phyloP scores from a whole-genome alignment of 106 monocot genomes.

The Dendrobium huoshanense region DNA sequence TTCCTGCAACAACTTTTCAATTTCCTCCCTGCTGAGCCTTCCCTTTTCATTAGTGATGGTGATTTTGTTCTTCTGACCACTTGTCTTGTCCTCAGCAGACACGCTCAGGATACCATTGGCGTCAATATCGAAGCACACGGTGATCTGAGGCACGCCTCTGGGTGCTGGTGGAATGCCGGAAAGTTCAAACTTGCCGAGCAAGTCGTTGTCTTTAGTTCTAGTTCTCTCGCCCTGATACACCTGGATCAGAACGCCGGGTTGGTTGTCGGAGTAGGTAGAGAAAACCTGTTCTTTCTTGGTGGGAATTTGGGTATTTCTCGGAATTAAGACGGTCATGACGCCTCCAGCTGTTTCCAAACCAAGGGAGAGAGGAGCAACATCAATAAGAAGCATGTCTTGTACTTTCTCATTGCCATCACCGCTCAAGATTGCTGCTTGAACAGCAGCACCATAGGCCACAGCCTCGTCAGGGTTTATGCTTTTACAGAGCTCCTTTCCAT shows the following conservation, averaged over 20 bases:
- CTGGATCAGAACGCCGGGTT: slow-evolving; percentile 29
- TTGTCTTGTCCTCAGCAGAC: too few species aligned
- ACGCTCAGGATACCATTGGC: too few species aligned
- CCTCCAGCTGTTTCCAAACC: slow-evolving; percentile 31
- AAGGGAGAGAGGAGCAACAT: slow-evolving; percentile 34
- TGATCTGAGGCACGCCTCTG: too few species aligned
- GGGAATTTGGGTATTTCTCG: slow-evolving; percentile 25
- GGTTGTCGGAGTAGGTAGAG: slow-evolving; percentile 5
- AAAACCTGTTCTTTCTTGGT: slow-evolving; percentile 19
- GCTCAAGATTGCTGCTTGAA: slow-evolving; percentile 39
- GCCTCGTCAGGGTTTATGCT: slow-evolving; percentile 61
- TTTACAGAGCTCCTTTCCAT: slow-evolving; percentile 69
- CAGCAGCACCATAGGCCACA: slow-evolving; percentile 35
- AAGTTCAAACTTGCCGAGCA: too few species aligned
- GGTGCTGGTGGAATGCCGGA: too few species aligned
- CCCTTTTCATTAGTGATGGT: too few species aligned
- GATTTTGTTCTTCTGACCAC: too few species aligned
- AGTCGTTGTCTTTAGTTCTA: too few species aligned
- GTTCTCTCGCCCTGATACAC: slow-evolving; percentile 33
- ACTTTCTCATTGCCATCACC: slow-evolving; percentile 45
- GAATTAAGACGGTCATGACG: slow-evolving; percentile 28
- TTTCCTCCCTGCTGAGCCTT: too few species aligned
- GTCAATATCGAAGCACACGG: too few species aligned
- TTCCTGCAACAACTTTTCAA: too few species aligned
- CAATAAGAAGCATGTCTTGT: slow-evolving; percentile 32